Evolutionary conservation across 2,329 filamentous ascomycete genomes (phyloP).

Genomic region (Botrytis elliptica): DNA sequence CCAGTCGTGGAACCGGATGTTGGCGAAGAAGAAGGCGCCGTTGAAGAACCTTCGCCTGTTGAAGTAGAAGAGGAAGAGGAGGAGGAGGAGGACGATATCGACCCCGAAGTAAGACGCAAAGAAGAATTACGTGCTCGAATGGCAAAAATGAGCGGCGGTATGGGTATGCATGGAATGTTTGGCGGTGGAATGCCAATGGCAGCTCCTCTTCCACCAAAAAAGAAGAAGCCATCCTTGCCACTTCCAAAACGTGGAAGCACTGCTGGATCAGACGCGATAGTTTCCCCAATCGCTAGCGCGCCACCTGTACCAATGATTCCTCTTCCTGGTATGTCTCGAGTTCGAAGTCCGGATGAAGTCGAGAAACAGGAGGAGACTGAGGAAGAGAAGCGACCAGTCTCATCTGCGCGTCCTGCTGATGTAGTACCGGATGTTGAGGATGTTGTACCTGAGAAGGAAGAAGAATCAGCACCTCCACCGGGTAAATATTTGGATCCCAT

Average conservation of each 20-base stretch:
- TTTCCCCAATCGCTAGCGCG: slow-evolving; percentile 46
- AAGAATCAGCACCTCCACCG: slow-evolving; percentile 40
- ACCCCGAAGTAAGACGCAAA: slow-evolving; percentile 80
- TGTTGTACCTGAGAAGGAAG: slow-evolving; percentile 38
- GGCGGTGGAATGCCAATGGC: slow-evolving; percentile 68
- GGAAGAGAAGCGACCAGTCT: slow-evolving; percentile 50
- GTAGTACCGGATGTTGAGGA: slow-evolving; percentile 57
- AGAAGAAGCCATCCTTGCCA: slow-evolving; percentile 51
- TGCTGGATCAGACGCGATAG: slow-evolving; percentile 45
- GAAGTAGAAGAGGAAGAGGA: slow-evolving; percentile 55
- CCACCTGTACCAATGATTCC: slow-evolving; percentile 61
- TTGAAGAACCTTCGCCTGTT: slow-evolving; percentile 43
- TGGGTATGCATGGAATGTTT: slow-evolving; percentile 96
- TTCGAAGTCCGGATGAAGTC: slow-evolving; percentile 49
- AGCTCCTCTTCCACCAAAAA: slow-evolving; percentile 50
- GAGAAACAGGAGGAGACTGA: slow-evolving; percentile 39
- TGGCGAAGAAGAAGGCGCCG: slow-evolving; percentile 47
- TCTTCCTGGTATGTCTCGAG: slow-evolving; percentile 69
- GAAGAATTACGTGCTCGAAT: slow-evolving; percentile 91
- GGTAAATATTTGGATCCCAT: slow-evolving; percentile 24
- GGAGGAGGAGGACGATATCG: slow-evolving; percentile 78
- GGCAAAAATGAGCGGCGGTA: slow-evolving; percentile 97
- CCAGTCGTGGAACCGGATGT: slow-evolving; percentile 43
- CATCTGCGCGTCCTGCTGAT: slow-evolving; percentile 43
- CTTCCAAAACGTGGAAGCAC: slow-evolving; percentile 44